phyloP scores from a whole-genome alignment of 768 basidiomycete species.

The Pulveroboletus sp. region DNA sequence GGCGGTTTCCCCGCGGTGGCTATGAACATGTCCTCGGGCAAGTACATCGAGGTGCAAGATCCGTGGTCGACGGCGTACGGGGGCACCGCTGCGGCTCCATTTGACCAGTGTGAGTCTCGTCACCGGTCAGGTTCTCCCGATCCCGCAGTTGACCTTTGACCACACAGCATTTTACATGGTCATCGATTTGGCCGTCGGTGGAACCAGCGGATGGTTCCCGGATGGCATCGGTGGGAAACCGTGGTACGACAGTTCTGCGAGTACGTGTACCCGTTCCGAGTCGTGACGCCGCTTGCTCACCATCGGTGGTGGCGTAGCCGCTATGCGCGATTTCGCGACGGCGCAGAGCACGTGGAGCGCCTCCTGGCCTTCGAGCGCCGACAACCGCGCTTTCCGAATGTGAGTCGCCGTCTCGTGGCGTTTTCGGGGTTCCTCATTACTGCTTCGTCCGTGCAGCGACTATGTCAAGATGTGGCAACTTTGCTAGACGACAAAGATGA shows the following conservation, averaged over 20 bases:
- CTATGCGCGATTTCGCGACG: slow-evolving; percentile 66
- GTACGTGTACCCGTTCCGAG: slow-evolving; percentile 31
- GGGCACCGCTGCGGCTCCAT: slow-evolving; percentile 44
- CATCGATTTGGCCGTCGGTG: slow-evolving; percentile 75
- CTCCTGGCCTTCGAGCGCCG: slow-evolving; percentile 65
- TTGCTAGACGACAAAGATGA: slow-evolving; percentile 16
- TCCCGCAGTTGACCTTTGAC: background rate
- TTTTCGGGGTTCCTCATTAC: background rate
- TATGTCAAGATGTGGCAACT: slow-evolving; percentile 35
- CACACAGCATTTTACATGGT: slow-evolving; percentile 71
- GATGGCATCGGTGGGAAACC: slow-evolving; percentile 48
- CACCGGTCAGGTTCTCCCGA: background rate
- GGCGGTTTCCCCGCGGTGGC: slow-evolving; percentile 51
- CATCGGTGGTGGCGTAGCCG: slow-evolving; percentile 30
- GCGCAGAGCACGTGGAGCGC: slow-evolving; percentile 64
- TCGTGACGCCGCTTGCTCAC: slow-evolving; percentile 20
- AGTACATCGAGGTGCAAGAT: slow-evolving; percentile 40
- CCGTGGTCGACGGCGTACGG: slow-evolving; percentile 46
- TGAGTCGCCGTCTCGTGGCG: slow-evolving; percentile 24
- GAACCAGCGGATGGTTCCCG: slow-evolving; percentile 57
- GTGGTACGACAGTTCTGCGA: slow-evolving; percentile 60
- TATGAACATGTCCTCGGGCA: slow-evolving; percentile 37
- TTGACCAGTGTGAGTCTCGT: slow-evolving; percentile 32
- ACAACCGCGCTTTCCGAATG: slow-evolving; percentile 68
- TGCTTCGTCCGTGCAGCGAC: slow-evolving; percentile 14